Evolutionary conservation across 73 alveolate species (phyloP).

Genomic region (Paramecium primaurelia): DNA sequence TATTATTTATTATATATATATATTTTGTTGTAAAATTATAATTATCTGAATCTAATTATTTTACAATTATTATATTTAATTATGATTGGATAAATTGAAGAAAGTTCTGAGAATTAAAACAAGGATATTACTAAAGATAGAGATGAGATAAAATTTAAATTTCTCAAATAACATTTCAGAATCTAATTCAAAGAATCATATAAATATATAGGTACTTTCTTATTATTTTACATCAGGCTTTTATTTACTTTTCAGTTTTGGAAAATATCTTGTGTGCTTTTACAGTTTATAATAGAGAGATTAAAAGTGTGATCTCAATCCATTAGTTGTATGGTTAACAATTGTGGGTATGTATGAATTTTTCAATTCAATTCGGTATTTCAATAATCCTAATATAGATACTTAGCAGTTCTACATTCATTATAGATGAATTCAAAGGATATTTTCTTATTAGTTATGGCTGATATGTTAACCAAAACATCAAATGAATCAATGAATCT

Average conservation of each 20-base stretch:
- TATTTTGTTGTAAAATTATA: background rate
- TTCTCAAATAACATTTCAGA: background rate
- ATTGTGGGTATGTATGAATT: background rate
- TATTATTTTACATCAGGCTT: background rate
- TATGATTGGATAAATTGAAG: background rate
- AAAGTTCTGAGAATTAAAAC: background rate
- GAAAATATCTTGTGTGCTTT: background rate
- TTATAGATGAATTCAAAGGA: background rate
- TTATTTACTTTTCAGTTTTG: background rate
- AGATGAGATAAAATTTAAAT: background rate
- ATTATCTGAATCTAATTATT: background rate
- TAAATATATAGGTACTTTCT: background rate
- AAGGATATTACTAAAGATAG: background rate
- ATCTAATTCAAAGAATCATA: background rate
- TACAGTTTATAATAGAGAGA: background rate
- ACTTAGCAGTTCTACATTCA: background rate
- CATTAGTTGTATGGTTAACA: background rate
- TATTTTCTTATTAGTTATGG: background rate
- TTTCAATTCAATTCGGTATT: slow-evolving; percentile 3
- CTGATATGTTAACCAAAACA: background rate
- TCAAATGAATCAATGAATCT: background rate
- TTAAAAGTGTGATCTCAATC: background rate
- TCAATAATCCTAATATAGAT: background rate
- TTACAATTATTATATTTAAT: background rate
- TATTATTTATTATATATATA: background rate